phyloP scores from a whole-genome alignment of 371 early-diverging fungal species.

The Circinella umbellata region DNA sequence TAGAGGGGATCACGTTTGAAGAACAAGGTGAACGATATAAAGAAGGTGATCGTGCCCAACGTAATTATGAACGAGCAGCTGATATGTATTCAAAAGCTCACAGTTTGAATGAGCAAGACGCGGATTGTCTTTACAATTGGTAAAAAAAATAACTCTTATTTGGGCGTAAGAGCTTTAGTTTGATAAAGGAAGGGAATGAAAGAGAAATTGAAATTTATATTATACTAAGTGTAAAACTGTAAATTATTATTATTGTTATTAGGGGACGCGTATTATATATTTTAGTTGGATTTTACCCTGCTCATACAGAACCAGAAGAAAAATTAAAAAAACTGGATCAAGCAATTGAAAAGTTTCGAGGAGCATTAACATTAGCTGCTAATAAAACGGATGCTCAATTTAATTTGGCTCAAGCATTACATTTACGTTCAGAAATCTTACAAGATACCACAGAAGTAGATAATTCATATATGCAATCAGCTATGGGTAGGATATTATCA shows the following conservation, averaged over 20 bases:
- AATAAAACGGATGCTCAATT: slow-evolving; percentile 70
- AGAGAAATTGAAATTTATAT: not conserved
- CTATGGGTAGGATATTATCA: slow-evolving; percentile 24
- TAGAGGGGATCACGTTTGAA: slow-evolving; percentile 68
- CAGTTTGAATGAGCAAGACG: slow-evolving; percentile 56
- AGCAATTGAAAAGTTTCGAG: slow-evolving; percentile 61
- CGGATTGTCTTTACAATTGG: slow-evolving; percentile 75
- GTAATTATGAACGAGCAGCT: slow-evolving; percentile 69
- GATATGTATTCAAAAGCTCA: slow-evolving; percentile 69
- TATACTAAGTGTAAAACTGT: not conserved
- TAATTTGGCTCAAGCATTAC: slow-evolving; percentile 74
- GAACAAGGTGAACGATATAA: slow-evolving; percentile 76
- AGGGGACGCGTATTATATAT: slow-evolving; percentile 71
- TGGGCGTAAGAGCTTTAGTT: too few species aligned
- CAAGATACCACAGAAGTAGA: slow-evolving; percentile 61
- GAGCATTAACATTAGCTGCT: slow-evolving; percentile 51
- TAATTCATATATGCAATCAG: slow-evolving; percentile 53
- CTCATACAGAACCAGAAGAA: slow-evolving; percentile 49
- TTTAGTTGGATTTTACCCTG: slow-evolving; percentile 61
- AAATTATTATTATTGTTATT: too few species aligned
- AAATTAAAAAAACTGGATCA: slow-evolving; percentile 55
- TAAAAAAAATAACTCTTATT: slow-evolving; percentile 17
- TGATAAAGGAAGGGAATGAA: not conserved
- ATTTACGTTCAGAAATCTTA: slow-evolving; percentile 64
- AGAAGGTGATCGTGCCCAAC: slow-evolving; percentile 66